phyloP scores from a whole-genome alignment of 306 rosid species.

The Betula pendula region DNA sequence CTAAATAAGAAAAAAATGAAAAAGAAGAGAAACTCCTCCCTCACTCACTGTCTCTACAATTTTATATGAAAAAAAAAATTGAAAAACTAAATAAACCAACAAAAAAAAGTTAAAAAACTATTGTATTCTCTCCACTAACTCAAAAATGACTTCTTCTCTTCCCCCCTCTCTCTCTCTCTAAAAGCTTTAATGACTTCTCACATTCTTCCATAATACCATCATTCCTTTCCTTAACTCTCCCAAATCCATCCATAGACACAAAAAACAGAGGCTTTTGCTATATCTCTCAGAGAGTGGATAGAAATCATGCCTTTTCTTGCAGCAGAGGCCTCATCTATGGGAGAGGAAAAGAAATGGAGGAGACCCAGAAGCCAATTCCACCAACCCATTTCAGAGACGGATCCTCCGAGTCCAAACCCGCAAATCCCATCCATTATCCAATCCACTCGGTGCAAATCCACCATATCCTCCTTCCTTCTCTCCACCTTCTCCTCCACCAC shows the following conservation, averaged over 20 bases:
- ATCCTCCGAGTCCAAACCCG: conserved; percentile 42
- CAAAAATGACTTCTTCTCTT: background rate
- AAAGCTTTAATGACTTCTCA: background rate
- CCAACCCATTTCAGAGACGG: conserved; percentile 57
- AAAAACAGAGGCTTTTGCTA: background rate
- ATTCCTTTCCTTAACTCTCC: conserved; percentile 5
- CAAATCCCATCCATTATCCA: conserved; percentile 53
- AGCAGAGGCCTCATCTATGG: conserved; percentile 39
- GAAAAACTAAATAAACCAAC: background rate
- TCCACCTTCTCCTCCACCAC: conserved; percentile 55
- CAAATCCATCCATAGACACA: background rate
- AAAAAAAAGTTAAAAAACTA: background rate
- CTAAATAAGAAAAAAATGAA: conserved; percentile 14
- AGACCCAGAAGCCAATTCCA: conserved; percentile 62
- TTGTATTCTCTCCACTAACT: conserved; percentile 3
- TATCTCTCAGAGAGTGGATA: background rate
- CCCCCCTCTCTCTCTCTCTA: conserved; percentile 8
- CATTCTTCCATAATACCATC: conserved; percentile 17
- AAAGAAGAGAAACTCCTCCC: background rate
- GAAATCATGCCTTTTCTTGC: conserved; percentile 58
- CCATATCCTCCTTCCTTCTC: conserved; percentile 75
- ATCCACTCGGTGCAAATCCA: conserved; percentile 72
- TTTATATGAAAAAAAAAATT: background rate
- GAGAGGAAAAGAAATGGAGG: conserved; percentile 64
- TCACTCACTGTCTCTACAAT: background rate